Evolutionary conservation across 768 basidiomycete genomes (phyloP), one percentile per base, ranked within the genome.

Genomic region (Trametes cinnabarina): DNA sequence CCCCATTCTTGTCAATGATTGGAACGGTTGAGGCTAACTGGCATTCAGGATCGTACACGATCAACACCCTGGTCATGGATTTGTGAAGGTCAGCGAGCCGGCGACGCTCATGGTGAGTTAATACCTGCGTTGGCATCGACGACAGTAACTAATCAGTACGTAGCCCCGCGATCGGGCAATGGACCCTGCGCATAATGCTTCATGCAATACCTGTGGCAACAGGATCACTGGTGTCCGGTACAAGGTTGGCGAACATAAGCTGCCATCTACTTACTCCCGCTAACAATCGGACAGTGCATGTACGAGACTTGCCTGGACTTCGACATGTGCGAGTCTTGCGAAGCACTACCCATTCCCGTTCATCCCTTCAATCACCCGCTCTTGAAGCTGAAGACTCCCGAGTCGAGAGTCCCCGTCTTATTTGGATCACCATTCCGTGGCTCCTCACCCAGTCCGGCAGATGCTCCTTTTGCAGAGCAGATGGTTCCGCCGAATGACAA

Each of bases 321-420:
- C 63, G 93, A 95, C 66, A 77, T 94, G 17, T 95, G 92, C 72
- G 76, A 79, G 56, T 71, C 71, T 51, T 95, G 93, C 72, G 92
- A 94, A 72, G 85, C 90, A 5, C 78, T 83, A 55, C 92, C 92
- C 0, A 88, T 93, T 58, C 73, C 84, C 5, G 76, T 89, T 12
- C 92, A 95, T 68, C 89, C 90, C 0, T 57, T 69, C 12, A 81
- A 72, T 30, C 93, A 95, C 66, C 82, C 86, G 0, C 58, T 95
- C 67, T 68, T 93, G 66, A 94, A 93, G 81, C 76, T 94, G 72
- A 85, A 76, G 66, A 76, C 75, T 0, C 60, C 76, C 1, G 79
- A 80, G 17, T 77, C 81, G 3, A 67, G 77, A 15, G 69, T 85
- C 26, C 84, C 83, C 1, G 23, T 5, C 17, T 26, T 55, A 0